Conservation (phyloP, 257 asterid species). For the Forsythia viridissima region DNA sequence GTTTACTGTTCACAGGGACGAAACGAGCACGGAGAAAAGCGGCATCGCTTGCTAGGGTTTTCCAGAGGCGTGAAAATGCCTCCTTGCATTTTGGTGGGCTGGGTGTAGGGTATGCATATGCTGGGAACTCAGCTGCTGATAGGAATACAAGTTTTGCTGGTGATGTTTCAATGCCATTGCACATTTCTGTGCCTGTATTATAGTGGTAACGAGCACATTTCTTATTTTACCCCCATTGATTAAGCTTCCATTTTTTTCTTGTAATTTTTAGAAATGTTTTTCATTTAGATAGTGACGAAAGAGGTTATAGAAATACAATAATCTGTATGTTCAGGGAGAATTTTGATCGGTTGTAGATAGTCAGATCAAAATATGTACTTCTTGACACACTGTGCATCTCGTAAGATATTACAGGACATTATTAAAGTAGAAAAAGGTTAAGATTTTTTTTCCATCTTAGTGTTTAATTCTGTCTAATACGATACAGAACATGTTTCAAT, state of each 20-base stretch:
- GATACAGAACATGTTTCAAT: too few relatives aligned
- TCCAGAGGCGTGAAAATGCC: slow-evolving; percentile 68
- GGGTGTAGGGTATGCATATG: slow-evolving; percentile 59
- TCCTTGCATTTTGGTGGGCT: slow-evolving; percentile 56
- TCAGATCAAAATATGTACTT: background rate
- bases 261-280: slow-evolving; percentile 33
- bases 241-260: slow-evolving; percentile 25
- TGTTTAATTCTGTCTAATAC: background rate
- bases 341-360: background rate
- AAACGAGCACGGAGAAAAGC: slow-evolving; percentile 92
- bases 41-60: slow-evolving; percentile 85
- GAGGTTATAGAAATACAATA: slow-evolving; percentile 31
- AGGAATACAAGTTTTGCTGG: slow-evolving; percentile 61
- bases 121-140: slow-evolving; percentile 47
- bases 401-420: background rate
- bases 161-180: slow-evolving; percentile 59
- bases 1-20: slow-evolving; percentile 82
- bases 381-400: background rate
- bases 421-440: background rate
- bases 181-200: slow-evolving; percentile 80
- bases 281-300: slow-evolving; percentile 38
- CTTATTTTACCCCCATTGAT: slow-evolving; percentile 28
- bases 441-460: too few relatives aligned
- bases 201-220: slow-evolving; percentile 36
- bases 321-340: slow-evolving; percentile 7